Base-by-base conservation (phyloP, 441 rosid genomes). In the Viola pubescens region DNA sequence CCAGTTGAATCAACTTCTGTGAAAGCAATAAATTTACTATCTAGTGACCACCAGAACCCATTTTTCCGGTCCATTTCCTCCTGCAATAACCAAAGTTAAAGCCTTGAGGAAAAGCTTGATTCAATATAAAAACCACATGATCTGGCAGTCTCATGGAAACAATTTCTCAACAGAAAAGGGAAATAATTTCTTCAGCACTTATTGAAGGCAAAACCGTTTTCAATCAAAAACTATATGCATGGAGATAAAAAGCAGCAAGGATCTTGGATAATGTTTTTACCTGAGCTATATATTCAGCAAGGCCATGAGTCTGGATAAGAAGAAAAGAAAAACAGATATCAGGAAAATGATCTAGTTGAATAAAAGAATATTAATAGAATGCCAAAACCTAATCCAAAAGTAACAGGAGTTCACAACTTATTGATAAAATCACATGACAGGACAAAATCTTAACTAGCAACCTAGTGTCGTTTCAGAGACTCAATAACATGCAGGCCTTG, bases 21-120 rank as follows among this genome's bases (percentile, higher is more conserved):
- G 60, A 84, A 89, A 13, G 97, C 96, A 55, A 92, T 84, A 61
- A 73, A 82, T 75, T 78, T 82, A 80, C 96, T 82, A 66, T 92
- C 98, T 60, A 79, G 78, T 51, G 98, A 92, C 98, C 98, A 92
- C 98, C 98, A 92, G 54, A 83, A 92, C 14, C 98, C 98, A 66
- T 69, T 84, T 72, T 91, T 86, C 40, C 98, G 73, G 59, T 87
- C 98, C 98, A 92, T 92, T 80, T 92, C 98, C 77, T 92, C 98
- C 94, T 92, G 76, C 60, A 56, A 70, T 60, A 58, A 61, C 43
- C 48, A 64, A 66, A 63, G 55, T 26, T 55, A 6, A 56, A 60
- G 51, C 45, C 54, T 39, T 53, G 9, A 58, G 39, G 52, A 59
- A 56, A 7, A 9, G 47, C 44, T 12, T 8, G 26, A 63, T 41